Percentiles rank a stretch among this genome's conserved stretches.
Conservation (phyloP, 352 stramenopile species). For the Pythium rhizo-oryzae region DNA sequence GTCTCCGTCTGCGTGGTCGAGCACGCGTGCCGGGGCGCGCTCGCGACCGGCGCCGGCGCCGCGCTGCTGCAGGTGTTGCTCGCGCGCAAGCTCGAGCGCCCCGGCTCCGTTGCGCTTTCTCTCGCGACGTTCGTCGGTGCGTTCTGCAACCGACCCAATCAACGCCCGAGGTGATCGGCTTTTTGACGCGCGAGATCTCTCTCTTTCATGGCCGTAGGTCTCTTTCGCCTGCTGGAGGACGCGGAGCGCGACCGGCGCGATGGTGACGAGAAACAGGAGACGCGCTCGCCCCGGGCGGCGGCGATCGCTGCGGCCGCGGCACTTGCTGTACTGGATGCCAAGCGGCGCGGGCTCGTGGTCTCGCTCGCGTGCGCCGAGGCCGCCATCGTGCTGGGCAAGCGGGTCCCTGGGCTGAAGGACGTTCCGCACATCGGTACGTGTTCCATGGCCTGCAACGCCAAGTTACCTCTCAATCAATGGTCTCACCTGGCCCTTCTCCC, state of each 20-base stretch:
- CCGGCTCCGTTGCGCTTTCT: conserved; percentile 52
- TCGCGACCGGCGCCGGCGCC: conserved; percentile 37
- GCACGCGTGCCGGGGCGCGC: conserved; percentile 45
- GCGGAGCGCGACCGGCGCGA: conserved; percentile 14
- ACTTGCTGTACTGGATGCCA: conserved; percentile 46
- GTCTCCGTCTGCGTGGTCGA: conserved; percentile 32
- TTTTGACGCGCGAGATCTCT: background rate
- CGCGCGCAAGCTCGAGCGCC: conserved; percentile 37
- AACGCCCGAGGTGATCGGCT: background rate
- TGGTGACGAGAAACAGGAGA: background rate
- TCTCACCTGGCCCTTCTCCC: no score
- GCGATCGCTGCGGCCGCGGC: conserved; percentile 38
- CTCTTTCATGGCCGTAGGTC: conserved; percentile 4
- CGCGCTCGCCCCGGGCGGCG: conserved; percentile 40
- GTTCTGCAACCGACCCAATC: no score
- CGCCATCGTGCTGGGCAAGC: conserved; percentile 36
- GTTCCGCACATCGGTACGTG: conserved; percentile 51
- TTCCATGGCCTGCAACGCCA: no score
- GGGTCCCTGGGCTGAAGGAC: conserved; percentile 37
- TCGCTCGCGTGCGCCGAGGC: conserved; percentile 59
- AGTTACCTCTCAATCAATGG: no score
- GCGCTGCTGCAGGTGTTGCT: conserved; percentile 44
- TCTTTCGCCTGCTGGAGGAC: conserved; percentile 57
- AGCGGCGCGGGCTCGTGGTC: conserved; percentile 50
- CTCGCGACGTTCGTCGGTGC: conserved; percentile 63